Base-by-base conservation (phyloP, 1,284 basidiomycete genomes). In the Moesziomyces globuligerus region DNA sequence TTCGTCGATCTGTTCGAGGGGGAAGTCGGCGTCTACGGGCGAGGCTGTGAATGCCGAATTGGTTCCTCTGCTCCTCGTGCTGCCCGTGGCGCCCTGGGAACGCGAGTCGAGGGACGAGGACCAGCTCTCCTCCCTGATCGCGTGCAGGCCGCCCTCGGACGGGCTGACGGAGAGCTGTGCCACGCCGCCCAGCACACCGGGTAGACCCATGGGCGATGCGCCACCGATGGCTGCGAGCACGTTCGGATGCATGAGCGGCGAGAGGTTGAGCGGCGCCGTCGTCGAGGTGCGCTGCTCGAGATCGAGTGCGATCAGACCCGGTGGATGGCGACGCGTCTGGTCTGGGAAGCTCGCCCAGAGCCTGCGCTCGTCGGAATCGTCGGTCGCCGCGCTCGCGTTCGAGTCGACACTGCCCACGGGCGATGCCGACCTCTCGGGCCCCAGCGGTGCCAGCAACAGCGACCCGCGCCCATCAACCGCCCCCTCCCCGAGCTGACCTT, bases 61-160 rank as follows among this genome's bases (percentile, higher is more conserved):
- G 0, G 49, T 47, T 13, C 53, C 53, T 48, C 54, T 28, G 39
- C 61, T 64, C 36, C 61, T 39, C 18, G 49, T 57, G 46, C 52
- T 64, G 4, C 52, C 52, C 26, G 45, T 48, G 8, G 53, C 54
- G 1, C 48, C 61, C 39, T 64, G 61, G 20, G 45, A 48, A 13
- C 61, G 45, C 4, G 65, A 68, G 25, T 73, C 66, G 10, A 70
- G 47, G 28, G 53, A 58, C 23, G 58, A 68, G 25, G 54, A 60
- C 72, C 70, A 72, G 45, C 62, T 68, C 28, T 76, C 74, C 44
- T 76, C 74, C 18, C 69, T 56, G 34, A 76, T 76, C 26, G 74
- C 67, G 6, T 72, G 70, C 18, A 74, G 47, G 1, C 67, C 67
- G 15, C 71, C 67, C 34, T 71, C 66, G 20, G 60, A 61, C 3